Conservation (phyloP, 2,329 filamentous ascomycete genomes). For the Thelonectria rubi region DNA sequence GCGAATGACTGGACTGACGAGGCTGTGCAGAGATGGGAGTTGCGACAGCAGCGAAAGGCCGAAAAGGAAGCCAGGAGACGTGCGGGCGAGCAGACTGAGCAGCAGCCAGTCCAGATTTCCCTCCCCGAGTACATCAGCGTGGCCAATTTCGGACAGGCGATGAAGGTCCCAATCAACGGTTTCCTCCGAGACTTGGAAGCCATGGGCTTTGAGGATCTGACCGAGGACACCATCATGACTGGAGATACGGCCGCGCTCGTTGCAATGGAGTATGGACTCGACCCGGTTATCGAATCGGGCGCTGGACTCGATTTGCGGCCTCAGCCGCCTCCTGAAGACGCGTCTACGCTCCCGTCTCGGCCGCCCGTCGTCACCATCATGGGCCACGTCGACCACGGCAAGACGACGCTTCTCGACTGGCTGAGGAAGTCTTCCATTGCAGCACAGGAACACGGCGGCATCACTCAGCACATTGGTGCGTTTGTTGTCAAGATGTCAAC, state of each 20-base stretch:
- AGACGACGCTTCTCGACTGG: conserved; percentile 95
- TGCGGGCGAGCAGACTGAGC: conserved; percentile 51
- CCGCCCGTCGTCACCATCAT: conserved; percentile 98
- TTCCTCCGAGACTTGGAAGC: conserved; percentile 82
- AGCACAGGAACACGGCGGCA: conserved; percentile 91
- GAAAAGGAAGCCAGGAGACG: conserved; percentile 54
- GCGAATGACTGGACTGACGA: conserved; percentile 53
- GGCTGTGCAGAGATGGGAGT: conserved; percentile 48
- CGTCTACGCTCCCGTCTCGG: conserved; percentile 72
- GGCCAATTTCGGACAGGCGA: conserved; percentile 77
- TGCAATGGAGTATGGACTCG: conserved; percentile 91
- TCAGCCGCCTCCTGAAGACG: conserved; percentile 74
- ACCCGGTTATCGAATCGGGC: conserved; percentile 77
- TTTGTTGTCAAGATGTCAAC: conserved; percentile 90
- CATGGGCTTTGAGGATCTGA: conserved; percentile 88
- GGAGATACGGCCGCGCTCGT: conserved; percentile 90
- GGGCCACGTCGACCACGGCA: conserved; percentile 98
- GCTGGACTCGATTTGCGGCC: conserved; percentile 76
- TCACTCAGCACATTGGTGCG: conserved; percentile 98
- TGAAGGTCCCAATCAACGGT: conserved; percentile 74
- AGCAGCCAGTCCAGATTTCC: conserved; percentile 68
- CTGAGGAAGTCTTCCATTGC: conserved; percentile 92
- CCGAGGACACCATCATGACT: conserved; percentile 85
- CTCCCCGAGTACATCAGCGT: conserved; percentile 93
- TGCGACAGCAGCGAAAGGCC: conserved; percentile 52